phyloP scores from a whole-genome alignment of 257 asterid genomes.

The Gentiana straminea region DNA sequence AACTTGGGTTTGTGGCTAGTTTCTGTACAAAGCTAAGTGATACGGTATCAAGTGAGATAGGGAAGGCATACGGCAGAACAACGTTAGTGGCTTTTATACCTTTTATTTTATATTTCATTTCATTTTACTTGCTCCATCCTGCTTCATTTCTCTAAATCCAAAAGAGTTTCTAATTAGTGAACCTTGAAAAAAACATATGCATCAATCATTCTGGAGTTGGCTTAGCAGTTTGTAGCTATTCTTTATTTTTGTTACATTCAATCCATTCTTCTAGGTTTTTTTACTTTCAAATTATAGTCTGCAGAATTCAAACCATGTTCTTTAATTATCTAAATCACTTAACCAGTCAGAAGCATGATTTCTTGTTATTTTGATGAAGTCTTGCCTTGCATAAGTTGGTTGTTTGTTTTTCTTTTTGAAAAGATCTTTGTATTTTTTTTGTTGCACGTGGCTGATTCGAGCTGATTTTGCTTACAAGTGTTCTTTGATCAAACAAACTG shows the following conservation, averaged over 20 bases:
- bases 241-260: too few species aligned
- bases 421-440: background rate
- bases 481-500: background rate
- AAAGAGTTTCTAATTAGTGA: too few species aligned
- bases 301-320: too few species aligned
- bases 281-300: background rate
- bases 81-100: constrained; percentile 43
- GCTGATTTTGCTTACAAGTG: background rate
- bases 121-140: too few species aligned
- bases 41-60: constrained; percentile 96
- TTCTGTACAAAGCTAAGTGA: constrained; percentile 95
- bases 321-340: too few species aligned
- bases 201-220: background rate
- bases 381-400: too few species aligned
- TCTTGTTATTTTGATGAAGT: too few species aligned
- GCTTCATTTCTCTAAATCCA: too few species aligned
- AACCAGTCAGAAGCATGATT: too few species aligned
- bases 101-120: constrained; percentile 10
- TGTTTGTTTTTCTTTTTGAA: too few species aligned
- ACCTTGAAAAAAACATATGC: background rate
- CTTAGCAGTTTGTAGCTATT: background rate
- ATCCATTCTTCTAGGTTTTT: background rate
- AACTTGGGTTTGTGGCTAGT: constrained; percentile 84
- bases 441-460: background rate
- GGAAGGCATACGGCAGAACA: constrained; percentile 90